Percentiles rank a stretch among this genome's conserved stretches.
These are phyloP conservation scores for Didymella lethalis DNA, from an alignment of 2,329 filamentous ascomycete species.

Conservation along the genomic window DNA sequence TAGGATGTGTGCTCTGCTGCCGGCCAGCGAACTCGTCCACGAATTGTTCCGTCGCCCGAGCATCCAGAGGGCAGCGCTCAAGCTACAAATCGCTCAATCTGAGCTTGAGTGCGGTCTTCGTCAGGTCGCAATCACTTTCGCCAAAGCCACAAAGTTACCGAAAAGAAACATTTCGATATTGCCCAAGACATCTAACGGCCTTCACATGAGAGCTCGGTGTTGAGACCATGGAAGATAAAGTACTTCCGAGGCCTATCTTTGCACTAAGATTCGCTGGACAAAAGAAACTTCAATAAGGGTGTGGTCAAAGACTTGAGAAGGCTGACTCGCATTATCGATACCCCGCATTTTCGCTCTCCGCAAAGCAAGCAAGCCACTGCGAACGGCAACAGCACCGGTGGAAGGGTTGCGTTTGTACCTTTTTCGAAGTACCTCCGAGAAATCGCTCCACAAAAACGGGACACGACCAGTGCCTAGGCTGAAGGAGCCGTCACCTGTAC, in stretches of 20 bases:
- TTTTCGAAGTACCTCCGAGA: conserved; percentile 18
- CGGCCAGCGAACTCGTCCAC: not conserved
- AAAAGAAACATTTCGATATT: conserved; percentile 8
- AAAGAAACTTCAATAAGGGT: not conserved
- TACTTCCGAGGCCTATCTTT: conserved; percentile 10
- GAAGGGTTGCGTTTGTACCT: conserved; percentile 16
- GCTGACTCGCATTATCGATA: conserved; percentile 19
- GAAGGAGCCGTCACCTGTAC: conserved; percentile 14
- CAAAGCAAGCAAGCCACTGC: conserved; percentile 6
- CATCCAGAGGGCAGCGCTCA: not conserved
- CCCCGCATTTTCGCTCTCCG: conserved; percentile 21
- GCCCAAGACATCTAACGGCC: not conserved
- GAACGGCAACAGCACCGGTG: conserved; percentile 17
- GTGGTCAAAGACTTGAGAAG: conserved; percentile 10
- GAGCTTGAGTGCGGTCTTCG: not conserved
- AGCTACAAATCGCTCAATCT: not conserved
- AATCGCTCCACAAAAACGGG: conserved; percentile 2
- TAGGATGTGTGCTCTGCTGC: not conserved
- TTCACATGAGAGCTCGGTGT: conserved; percentile 14
- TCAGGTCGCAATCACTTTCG: not conserved
- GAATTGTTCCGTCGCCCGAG: not conserved
- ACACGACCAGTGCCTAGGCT: conserved; percentile 4
- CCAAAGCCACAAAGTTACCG: conserved; percentile 1
- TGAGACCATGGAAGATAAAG: conserved; percentile 1
- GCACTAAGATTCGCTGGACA: conserved; percentile 7